Percentiles rank a stretch among this genome's conserved stretches.
Evolutionary conservation across 2,329 filamentous ascomycete genomes (phyloP).

Genomic region (Clonostachys sp.): DNA sequence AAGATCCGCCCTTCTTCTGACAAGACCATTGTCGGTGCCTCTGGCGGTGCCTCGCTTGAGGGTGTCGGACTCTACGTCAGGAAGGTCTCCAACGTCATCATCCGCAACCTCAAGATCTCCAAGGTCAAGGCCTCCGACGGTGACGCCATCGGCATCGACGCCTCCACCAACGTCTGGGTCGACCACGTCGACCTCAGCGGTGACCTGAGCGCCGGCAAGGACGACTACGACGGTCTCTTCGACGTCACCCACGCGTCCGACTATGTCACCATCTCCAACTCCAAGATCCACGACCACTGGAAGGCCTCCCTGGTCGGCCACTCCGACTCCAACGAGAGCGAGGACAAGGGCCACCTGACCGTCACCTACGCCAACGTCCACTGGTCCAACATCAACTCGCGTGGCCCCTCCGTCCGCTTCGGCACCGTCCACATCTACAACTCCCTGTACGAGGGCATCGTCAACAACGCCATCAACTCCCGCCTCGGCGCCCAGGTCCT

Average conservation of each 20-base stretch:
- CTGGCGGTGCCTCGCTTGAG: constrained; percentile 19
- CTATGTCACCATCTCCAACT: constrained; percentile 47
- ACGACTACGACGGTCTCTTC: constrained; percentile 65
- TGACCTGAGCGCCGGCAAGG: constrained; percentile 56
- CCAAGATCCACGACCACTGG: constrained; percentile 38
- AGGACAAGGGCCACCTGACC: constrained; percentile 58
- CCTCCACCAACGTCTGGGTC: constrained; percentile 57
- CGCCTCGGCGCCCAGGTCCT: constrained; percentile 53
- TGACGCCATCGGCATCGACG: constrained; percentile 56
- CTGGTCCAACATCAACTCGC: constrained; percentile 60
- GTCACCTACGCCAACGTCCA: constrained; percentile 66
- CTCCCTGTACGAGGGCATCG: constrained; percentile 41
- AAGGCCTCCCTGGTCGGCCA: constrained; percentile 58
- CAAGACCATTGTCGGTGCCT: constrained; percentile 34
- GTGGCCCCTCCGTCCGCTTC: constrained; percentile 59
- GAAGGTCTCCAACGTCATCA: constrained; percentile 51
- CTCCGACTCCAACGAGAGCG: constrained; percentile 49
- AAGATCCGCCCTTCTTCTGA: constrained; percentile 28
- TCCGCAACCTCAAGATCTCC: constrained; percentile 57
- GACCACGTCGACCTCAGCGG: constrained; percentile 64
- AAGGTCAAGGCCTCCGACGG: constrained; percentile 53
- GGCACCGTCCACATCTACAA: constrained; percentile 58
- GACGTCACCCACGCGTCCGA: constrained; percentile 61
- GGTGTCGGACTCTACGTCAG: constrained; percentile 43
- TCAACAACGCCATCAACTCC: constrained; percentile 46